Percentiles rank a stretch among this genome's conserved stretches.
phyloP scores from a whole-genome alignment of 495 filamentous ascomycete species.

The Xylaria venustula region DNA sequence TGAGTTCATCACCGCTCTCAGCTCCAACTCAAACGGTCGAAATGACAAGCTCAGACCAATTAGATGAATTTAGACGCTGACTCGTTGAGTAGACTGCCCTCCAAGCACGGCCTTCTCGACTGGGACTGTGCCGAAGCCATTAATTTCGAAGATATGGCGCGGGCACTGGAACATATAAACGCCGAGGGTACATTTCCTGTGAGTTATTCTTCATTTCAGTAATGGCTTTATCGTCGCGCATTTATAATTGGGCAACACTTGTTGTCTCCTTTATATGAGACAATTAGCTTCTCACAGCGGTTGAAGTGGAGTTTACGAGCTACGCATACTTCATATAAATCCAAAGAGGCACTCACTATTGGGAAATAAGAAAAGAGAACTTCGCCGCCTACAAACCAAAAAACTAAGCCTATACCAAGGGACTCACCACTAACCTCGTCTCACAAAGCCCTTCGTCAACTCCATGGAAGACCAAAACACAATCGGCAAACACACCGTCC shows the following conservation, averaged over 20 bases:
- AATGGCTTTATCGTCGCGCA: not conserved
- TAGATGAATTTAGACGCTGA: too few relatives aligned
- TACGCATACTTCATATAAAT: too few relatives aligned
- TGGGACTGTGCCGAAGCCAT: constrained; percentile 84
- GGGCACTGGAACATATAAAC: constrained; percentile 62
- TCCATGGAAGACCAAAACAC: constrained; percentile 79
- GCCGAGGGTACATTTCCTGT: constrained; percentile 63
- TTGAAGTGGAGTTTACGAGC: not conserved
- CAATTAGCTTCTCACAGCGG: not conserved
- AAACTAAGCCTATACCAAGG: not conserved
- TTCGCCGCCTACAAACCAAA: not conserved
- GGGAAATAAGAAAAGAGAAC: too few relatives aligned
- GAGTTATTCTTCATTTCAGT: constrained; percentile 17
- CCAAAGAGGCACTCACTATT: too few relatives aligned
- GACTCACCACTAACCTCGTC: constrained; percentile 20
- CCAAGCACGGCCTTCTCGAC: constrained; percentile 62
- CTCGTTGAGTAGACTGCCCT: constrained; percentile 39
- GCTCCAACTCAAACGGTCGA: not conserved
- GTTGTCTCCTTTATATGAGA: not conserved
- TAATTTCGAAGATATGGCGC: constrained; percentile 61
- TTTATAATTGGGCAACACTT: not conserved
- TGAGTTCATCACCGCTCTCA: constrained; percentile 26
- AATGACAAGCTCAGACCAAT: too few relatives aligned
- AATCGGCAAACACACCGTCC: constrained; percentile 48
- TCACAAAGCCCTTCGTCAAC: constrained; percentile 50